phyloP scores from a whole-genome alignment of 2,329 filamentous ascomycete species.

The Lecanicillium sp. region DNA sequence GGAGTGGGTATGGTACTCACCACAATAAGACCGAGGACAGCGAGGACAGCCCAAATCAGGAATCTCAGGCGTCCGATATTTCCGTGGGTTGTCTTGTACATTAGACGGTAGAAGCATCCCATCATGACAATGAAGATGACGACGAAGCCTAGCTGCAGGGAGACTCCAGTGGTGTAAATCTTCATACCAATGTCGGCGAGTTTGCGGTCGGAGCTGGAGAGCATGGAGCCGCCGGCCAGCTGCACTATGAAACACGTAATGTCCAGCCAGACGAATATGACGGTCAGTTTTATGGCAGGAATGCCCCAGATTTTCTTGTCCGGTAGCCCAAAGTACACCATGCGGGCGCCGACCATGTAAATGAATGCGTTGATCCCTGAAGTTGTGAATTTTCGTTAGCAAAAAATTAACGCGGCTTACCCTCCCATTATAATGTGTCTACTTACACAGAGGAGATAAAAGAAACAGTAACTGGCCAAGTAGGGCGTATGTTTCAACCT shows the following conservation, averaged over 20 bases:
- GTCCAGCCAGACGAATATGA: slow-evolving; percentile 39
- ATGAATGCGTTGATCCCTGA: slow-evolving; percentile 35
- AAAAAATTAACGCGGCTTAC: background rate
- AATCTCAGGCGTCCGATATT: slow-evolving; percentile 21
- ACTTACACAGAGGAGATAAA: slow-evolving; percentile 31
- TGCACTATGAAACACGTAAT: slow-evolving; percentile 40
- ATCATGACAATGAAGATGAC: slow-evolving; percentile 28
- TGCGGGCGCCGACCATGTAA: slow-evolving; percentile 35
- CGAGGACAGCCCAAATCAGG: slow-evolving; percentile 25
- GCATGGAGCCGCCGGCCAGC: slow-evolving; percentile 28
- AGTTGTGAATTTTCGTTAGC: slow-evolving; percentile 3
- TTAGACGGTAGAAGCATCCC: slow-evolving; percentile 24
- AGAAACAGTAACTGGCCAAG: slow-evolving; percentile 29
- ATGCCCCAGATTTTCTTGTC: slow-evolving; percentile 27
- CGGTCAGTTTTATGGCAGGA: slow-evolving; percentile 29
- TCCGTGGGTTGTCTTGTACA: slow-evolving; percentile 14
- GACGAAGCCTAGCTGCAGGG: slow-evolving; percentile 28
- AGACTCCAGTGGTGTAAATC: slow-evolving; percentile 31
- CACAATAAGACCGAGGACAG: slow-evolving; percentile 26
- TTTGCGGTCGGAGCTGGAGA: slow-evolving; percentile 20
- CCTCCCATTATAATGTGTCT: too few species aligned
- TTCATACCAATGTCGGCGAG: slow-evolving; percentile 25
- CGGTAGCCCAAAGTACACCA: slow-evolving; percentile 30
- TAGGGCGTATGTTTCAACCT: slow-evolving; percentile 22
- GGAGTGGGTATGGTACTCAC: slow-evolving; percentile 16